Conservation (phyloP, 768 basidiomycete species). For the Psilocybe cubensis region DNA sequence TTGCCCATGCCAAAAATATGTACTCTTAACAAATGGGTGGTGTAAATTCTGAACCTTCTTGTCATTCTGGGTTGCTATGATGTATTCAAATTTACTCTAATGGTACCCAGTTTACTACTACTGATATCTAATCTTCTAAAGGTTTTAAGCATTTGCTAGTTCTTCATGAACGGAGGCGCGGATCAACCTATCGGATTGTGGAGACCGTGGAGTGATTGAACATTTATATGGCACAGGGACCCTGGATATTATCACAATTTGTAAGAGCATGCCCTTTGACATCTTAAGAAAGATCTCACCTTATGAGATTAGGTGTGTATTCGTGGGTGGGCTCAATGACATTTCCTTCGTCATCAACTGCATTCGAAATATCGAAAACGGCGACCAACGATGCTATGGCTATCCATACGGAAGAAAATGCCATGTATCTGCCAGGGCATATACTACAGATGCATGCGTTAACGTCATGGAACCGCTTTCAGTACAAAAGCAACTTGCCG, state of each 20-base stretch:
- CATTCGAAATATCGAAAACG: constrained; percentile 3
- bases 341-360: not conserved
- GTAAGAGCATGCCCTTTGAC: not conserved
- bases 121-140: no score
- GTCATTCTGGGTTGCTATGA: no score
- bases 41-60: no score
- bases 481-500: not conserved
- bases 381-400: constrained; percentile 1
- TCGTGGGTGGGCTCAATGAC: constrained; percentile 1
- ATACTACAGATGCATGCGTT: not conserved
- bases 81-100: no score
- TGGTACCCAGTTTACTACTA: no score
- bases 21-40: no score
- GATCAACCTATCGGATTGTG: not conserved
- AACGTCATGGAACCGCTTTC: not conserved
- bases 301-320: not conserved
- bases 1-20: no score
- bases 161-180: no score
- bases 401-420: not conserved
- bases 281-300: not conserved
- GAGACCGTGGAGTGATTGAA: not conserved
- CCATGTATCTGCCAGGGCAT: constrained; percentile 6
- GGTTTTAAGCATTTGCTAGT: no score
- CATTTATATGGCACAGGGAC: not conserved
- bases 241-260: not conserved